These are phyloP conservation scores for Coelastrella sp. DNA, from an alignment of 139 green algal genomes.

Conservation along the genomic window DNA sequence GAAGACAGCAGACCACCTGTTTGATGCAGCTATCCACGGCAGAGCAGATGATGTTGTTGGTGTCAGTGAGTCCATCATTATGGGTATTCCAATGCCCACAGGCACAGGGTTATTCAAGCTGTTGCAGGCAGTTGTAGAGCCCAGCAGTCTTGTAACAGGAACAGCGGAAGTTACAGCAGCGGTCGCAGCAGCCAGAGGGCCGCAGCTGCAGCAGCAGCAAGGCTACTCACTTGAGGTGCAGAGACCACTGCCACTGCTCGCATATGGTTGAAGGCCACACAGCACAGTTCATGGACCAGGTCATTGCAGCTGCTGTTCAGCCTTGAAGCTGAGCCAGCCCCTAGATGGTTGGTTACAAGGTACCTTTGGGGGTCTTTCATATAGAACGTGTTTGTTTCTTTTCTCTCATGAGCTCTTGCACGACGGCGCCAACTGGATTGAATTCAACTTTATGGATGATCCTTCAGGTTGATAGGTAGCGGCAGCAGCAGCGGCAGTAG, in stretches of 20 bases:
- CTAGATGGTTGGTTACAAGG: too few relatives aligned
- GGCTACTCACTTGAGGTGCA: not conserved
- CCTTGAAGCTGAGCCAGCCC: too few relatives aligned
- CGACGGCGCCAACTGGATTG: too few relatives aligned
- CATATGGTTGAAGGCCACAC: conserved; percentile 32
- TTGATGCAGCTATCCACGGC: conserved; percentile 94
- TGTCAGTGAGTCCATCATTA: conserved; percentile 98
- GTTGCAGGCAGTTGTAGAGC: conserved; percentile 57
- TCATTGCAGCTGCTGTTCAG: too few relatives aligned
- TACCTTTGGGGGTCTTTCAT: too few relatives aligned
- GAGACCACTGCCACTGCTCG: conserved; percentile 7
- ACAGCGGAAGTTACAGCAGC: not conserved
- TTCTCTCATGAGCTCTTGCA: not conserved
- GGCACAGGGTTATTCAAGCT: conserved; percentile 94
- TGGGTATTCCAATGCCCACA: conserved; percentile 98
- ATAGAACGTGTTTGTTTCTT: too few relatives aligned
- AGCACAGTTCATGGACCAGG: too few relatives aligned
- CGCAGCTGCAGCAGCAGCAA: not conserved
- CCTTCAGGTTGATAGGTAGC: too few relatives aligned
- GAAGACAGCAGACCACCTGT: conserved; percentile 99
- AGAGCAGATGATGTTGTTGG: conserved; percentile 71
- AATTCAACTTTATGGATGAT: too few relatives aligned
- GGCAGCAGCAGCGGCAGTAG: not conserved
- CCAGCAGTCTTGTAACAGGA: not conserved
- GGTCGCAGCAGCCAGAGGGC: not conserved